Evolutionary conservation across 495 filamentous ascomycete genomes (phyloP).

Genomic region (Bombardia bombarda): DNA sequence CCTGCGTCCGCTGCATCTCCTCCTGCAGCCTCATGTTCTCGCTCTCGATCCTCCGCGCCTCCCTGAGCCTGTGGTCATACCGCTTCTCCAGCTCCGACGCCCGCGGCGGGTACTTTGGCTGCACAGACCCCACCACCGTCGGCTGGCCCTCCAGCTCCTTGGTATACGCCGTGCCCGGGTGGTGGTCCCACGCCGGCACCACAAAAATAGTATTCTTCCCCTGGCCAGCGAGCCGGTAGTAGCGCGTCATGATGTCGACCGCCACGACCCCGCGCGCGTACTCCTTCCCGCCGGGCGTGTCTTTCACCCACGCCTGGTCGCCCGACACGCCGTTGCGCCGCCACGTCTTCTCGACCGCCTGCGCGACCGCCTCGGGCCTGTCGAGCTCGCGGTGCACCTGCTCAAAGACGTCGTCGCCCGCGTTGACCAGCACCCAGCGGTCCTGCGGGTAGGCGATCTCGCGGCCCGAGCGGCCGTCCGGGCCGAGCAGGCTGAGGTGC

Average conservation of each 20-base stretch:
- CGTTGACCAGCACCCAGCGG: conserved; percentile 43
- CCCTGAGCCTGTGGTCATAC: conserved; percentile 9
- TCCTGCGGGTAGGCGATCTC: conserved; percentile 42
- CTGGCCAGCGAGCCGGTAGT: conserved; percentile 35
- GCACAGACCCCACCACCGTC: conserved; percentile 33
- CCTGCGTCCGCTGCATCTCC: conserved; percentile 1
- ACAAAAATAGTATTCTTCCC: conserved; percentile 38
- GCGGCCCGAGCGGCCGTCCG: conserved; percentile 29
- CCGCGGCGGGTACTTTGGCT: conserved; percentile 25
- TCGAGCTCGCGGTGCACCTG: conserved; percentile 38
- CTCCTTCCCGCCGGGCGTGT: conserved; percentile 12
- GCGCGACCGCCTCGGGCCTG: conserved; percentile 27
- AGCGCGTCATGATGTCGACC: conserved; percentile 36
- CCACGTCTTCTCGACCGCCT: conserved; percentile 18
- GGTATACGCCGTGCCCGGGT: conserved; percentile 34
- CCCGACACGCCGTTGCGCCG: conserved; percentile 23
- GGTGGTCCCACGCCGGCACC: conserved; percentile 37
- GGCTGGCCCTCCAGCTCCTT: conserved; percentile 33
- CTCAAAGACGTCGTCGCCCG: conserved; percentile 38
- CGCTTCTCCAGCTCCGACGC: conserved; percentile 28
- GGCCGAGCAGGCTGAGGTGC: conserved; percentile 22
- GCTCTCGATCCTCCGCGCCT: conserved; percentile 6
- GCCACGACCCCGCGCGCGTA: conserved; percentile 32
- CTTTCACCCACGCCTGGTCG: no score
- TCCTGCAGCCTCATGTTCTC: conserved; percentile 3